Conservation (phyloP, 352 stramenopile genomes). For the Phytopythium mirpurense region DNA sequence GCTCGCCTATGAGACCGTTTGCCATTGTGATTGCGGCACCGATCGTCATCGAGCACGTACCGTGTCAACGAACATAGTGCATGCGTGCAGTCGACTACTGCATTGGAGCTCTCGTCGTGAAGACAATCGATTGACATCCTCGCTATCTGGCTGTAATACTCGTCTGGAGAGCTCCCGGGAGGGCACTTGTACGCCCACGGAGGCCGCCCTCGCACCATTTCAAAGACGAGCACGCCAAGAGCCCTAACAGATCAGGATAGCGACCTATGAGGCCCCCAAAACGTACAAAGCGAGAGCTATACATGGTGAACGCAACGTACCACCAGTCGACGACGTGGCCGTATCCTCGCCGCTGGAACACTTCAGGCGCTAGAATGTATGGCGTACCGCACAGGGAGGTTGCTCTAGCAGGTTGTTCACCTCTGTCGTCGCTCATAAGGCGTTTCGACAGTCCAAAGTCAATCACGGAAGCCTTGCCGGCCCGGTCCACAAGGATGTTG, state of each 20-base stretch:
- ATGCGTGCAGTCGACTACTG: slow-evolving; percentile 12
- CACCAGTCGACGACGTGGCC: slow-evolving; percentile 60
- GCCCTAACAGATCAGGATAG: too few relatives aligned
- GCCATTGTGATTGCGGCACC: not conserved
- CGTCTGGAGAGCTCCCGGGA: slow-evolving; percentile 10
- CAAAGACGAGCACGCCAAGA: slow-evolving; percentile 66
- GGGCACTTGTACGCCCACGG: slow-evolving; percentile 66
- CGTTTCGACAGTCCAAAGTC: slow-evolving; percentile 68
- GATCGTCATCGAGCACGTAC: not conserved
- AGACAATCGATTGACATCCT: not conserved
- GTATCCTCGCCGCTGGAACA: slow-evolving; percentile 37
- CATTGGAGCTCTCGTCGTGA: slow-evolving; percentile 3
- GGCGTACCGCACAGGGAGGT: slow-evolving; percentile 63
- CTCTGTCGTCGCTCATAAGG: not conserved
- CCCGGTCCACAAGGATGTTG: slow-evolving; percentile 48
- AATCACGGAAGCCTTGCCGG: slow-evolving; percentile 51
- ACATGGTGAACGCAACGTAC: slow-evolving; percentile 18
- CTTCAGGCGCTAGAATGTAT: slow-evolving; percentile 72
- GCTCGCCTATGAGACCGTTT: not conserved
- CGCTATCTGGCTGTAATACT: slow-evolving; percentile 32
- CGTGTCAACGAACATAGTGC: not conserved
- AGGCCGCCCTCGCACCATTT: slow-evolving; percentile 59
- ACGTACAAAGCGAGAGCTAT: too few relatives aligned
- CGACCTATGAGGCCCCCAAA: too few relatives aligned
- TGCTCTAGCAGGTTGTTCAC: slow-evolving; percentile 7